Evolutionary conservation across 257 asterid genomes (phyloP), one percentile per base, ranked within the genome.

Genomic region (Primulina huaijiensis): DNA sequence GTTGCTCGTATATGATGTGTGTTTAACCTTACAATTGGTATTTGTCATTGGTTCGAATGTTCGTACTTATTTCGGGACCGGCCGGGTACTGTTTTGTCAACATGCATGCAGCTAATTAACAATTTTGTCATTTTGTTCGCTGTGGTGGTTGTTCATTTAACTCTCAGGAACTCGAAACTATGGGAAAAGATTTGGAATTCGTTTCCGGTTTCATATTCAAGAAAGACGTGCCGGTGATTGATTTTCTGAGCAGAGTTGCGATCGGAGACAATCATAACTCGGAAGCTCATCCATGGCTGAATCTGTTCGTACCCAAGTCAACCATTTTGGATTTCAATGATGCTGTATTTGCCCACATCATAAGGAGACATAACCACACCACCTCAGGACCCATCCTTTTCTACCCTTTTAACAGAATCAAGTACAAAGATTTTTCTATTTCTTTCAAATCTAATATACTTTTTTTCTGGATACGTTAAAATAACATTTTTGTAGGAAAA

Each of bases 251-350:
- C 50, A 80, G 94, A 76, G 96, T 89, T 2, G 72, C 83, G 66
- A 74, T 58, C 19, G 83, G 84, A 64, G 96, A 87, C 62, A 7
- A 75, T 33, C 73, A 70, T 5, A 65, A 77, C 53, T 72, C 84
- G 73, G 88, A 82, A 56, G 86, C 84, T 35, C 96, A 89, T 76
- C 96, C 96, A 25, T 89, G 94, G 94, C 86, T 89, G 3, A 85
- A 85, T 66, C 72, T 89, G n/a, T 85, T 83, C 62, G 82, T 89
- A 35, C 96, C 94, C 46, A 89, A 84, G 63, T 89, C 95, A 1
- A 19, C 71, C 55, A 81, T 90, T 5, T 34, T 64, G 77, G 84
- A 86, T 34, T 88, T 90, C 58, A 82, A 88, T 74, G 77, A 64
- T 6, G 89, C 79, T 55, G 91, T 88, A 72, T 77, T 88, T 6